phyloP scores from a whole-genome alignment of 2,329 filamentous ascomycete species.

The Conoideocrella luteorostrata region DNA sequence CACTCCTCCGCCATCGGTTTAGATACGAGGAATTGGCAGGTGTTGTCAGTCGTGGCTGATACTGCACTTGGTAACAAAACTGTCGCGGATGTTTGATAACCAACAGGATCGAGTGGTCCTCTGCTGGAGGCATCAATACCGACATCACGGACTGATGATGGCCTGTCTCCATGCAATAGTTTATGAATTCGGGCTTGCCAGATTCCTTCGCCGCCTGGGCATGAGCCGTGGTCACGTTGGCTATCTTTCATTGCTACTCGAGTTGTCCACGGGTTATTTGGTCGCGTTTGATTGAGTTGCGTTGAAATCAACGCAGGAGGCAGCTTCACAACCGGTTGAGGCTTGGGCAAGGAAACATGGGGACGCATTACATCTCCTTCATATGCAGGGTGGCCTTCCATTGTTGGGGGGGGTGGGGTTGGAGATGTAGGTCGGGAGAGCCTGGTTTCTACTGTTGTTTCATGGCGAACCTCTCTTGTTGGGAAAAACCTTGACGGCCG shows the following conservation, averaged over 20 bases:
- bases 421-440: conserved; percentile 48
- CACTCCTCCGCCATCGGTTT: conserved; percentile 72
- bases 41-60: conserved; percentile 22
- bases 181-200: conserved; percentile 86
- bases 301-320: conserved; percentile 47
- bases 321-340: conserved; percentile 72
- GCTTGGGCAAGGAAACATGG: conserved; percentile 62
- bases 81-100: conserved; percentile 48
- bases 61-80: conserved; percentile 55
- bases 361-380: conserved; percentile 60
- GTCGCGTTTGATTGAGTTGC: conserved; percentile 18
- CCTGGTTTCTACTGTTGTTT: conserved; percentile 29
- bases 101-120: conserved; percentile 53
- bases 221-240: conserved; percentile 13
- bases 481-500: conserved; percentile 59
- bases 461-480: conserved; percentile 40
- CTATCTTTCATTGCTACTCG: conserved; percentile 26
- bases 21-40: conserved; percentile 43
- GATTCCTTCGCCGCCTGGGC: conserved; percentile 30
- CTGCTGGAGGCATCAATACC: conserved; percentile 63
- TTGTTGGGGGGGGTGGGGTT: conserved; percentile 66
- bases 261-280: conserved; percentile 29
- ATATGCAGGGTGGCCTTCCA: conserved; percentile 65
- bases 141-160: conserved; percentile 50
- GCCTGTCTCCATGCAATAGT: conserved; percentile 64